Evolutionary conservation across 1,284 basidiomycete species (phyloP).

Genomic region (Heterobasidion irregulare): DNA sequence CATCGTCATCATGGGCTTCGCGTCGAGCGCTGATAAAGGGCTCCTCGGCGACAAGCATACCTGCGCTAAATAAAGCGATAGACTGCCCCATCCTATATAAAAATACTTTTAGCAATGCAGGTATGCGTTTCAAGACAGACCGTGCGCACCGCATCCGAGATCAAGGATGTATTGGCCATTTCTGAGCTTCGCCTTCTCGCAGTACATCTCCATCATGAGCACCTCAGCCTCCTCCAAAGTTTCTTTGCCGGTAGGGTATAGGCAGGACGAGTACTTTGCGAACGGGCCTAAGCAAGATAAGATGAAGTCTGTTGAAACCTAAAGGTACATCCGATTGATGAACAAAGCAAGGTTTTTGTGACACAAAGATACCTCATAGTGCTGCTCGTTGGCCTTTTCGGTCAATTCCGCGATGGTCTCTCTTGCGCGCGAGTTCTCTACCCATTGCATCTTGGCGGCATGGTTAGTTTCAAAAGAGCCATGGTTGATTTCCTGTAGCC

Average conservation of each 20-base stretch:
- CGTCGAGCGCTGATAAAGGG: not conserved
- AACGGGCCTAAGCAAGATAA: slow-evolving; percentile 53
- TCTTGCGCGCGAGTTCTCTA: slow-evolving; percentile 42
- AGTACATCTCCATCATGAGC: slow-evolving; percentile 66
- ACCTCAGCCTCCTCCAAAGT: slow-evolving; percentile 63
- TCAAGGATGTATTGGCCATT: slow-evolving; percentile 68
- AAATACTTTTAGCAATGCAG: not conserved
- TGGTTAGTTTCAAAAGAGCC: slow-evolving; percentile 60
- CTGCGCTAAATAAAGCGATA: slow-evolving; percentile 63
- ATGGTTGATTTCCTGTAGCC: slow-evolving; percentile 54
- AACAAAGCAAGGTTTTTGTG: not conserved
- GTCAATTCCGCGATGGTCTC: slow-evolving; percentile 58
- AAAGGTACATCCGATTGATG: not conserved
- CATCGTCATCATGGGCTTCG: not conserved
- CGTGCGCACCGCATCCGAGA: slow-evolving; percentile 69
- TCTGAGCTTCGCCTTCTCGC: slow-evolving; percentile 53
- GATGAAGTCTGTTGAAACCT: slow-evolving; percentile 66
- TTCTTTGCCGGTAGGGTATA: slow-evolving; percentile 61
- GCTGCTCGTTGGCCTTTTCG: slow-evolving; percentile 72
- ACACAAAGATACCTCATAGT: slow-evolving; percentile 51
- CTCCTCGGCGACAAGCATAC: slow-evolving; percentile 21
- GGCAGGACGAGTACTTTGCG: slow-evolving; percentile 67
- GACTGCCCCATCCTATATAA: slow-evolving; percentile 58
- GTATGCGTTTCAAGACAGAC: slow-evolving; percentile 20
- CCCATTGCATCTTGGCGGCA: slow-evolving; percentile 59